phyloP scores from a whole-genome alignment of 2,329 filamentous ascomycete genomes.

The Pestalotiopsis sp. region DNA sequence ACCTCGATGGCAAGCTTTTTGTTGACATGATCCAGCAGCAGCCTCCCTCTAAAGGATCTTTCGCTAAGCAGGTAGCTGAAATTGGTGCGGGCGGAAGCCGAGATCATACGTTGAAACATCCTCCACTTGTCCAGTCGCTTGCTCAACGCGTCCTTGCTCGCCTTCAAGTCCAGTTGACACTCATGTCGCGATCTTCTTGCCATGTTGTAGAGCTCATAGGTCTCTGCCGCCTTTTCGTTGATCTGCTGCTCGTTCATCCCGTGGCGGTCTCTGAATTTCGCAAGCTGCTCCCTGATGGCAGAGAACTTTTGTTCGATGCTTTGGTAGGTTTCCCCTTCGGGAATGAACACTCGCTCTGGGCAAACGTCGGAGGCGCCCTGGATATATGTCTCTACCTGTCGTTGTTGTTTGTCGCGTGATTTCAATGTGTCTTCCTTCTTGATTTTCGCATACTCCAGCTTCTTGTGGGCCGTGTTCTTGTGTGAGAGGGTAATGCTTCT shows the following conservation, averaged over 20 bases:
- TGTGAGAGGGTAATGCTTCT: constrained; percentile 55
- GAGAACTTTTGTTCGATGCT: constrained; percentile 56
- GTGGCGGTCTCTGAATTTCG: constrained; percentile 53
- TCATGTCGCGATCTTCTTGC: constrained; percentile 44
- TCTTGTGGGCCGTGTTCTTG: constrained; percentile 62
- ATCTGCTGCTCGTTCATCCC: constrained; percentile 69
- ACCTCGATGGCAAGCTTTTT: constrained; percentile 77
- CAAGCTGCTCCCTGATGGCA: constrained; percentile 58
- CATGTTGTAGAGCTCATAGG: constrained; percentile 39
- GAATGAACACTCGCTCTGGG: constrained; percentile 58
- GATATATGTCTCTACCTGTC: constrained; percentile 53
- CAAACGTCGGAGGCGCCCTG: constrained; percentile 55
- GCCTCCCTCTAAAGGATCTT: constrained; percentile 80
- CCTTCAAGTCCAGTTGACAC: constrained; percentile 39
- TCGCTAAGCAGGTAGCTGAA: constrained; percentile 90
- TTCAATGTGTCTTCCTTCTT: constrained; percentile 45
- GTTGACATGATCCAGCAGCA: constrained; percentile 75
- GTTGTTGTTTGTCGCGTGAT: constrained; percentile 47
- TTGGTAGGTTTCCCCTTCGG: constrained; percentile 61
- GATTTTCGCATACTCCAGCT: constrained; percentile 47
- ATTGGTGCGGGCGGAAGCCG: constrained; percentile 78
- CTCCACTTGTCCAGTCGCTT: constrained; percentile 76
- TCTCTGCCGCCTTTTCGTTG: constrained; percentile 44
- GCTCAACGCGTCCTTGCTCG: constrained; percentile 60
- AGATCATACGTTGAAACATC: constrained; percentile 81